Evolutionary conservation across 768 basidiomycete genomes (phyloP).

Genomic region (Dacryopinax primogenitus): DNA sequence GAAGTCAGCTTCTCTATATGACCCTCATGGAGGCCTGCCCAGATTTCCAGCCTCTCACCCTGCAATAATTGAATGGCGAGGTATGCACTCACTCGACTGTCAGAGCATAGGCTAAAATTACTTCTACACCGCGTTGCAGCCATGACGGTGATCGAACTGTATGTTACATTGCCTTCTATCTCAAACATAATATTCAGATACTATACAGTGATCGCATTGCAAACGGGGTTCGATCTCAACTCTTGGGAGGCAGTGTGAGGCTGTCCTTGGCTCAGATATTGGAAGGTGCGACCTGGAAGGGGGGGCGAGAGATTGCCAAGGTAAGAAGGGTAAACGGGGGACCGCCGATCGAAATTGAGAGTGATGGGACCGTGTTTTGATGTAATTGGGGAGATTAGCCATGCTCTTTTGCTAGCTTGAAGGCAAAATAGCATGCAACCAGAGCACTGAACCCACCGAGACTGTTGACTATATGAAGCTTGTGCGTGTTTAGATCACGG

Average conservation of each 20-base stretch:
- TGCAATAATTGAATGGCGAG: conserved; percentile 91
- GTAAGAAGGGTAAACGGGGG: conserved; percentile 54
- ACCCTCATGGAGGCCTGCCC: conserved; percentile 42
- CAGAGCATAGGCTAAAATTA: not conserved
- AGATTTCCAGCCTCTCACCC: conserved; percentile 64
- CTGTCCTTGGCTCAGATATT: conserved; percentile 77
- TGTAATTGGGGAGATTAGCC: not conserved
- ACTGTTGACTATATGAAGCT: not conserved
- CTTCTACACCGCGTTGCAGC: conserved; percentile 22
- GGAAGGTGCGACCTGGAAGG: conserved; percentile 95
- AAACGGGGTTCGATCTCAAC: conserved; percentile 46
- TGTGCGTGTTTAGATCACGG: not conserved
- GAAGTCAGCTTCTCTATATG: conserved; percentile 39
- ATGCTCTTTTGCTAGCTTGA: not conserved
- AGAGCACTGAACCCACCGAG: not conserved
- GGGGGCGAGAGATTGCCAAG: conserved; percentile 84
- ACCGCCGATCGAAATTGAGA: conserved; percentile 74
- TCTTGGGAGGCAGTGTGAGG: conserved; percentile 38
- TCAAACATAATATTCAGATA: conserved; percentile 9
- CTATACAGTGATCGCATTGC: conserved; percentile 66
- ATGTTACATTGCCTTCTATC: conserved; percentile 24
- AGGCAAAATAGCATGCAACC: not conserved
- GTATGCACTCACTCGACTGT: not conserved
- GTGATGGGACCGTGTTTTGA: conserved; percentile 72
- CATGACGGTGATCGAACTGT: conserved; percentile 88